Percentiles rank a stretch among this genome's conserved stretches.
Evolutionary conservation across 2,329 filamentous ascomycete genomes (phyloP).

Genomic region (Coleophoma cylindrospora): DNA sequence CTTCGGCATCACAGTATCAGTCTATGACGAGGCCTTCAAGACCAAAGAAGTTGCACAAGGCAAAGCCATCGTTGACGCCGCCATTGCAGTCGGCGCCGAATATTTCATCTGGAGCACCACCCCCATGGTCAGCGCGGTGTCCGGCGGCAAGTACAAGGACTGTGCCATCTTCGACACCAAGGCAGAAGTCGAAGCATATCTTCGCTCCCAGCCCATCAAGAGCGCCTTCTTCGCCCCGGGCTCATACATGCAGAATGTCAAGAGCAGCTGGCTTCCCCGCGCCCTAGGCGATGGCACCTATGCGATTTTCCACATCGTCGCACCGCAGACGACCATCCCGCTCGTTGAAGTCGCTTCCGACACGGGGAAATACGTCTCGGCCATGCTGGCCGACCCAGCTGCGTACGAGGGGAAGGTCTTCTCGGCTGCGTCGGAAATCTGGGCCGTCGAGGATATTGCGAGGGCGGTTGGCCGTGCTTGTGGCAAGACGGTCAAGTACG

Average conservation of each 20-base stretch:
- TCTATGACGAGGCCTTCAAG: neutral
- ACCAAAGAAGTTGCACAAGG: constrained; percentile 15
- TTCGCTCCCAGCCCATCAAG: constrained; percentile 30
- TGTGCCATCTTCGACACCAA: constrained; percentile 29
- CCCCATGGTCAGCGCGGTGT: constrained; percentile 28
- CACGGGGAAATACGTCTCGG: constrained; percentile 23
- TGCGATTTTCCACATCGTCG: constrained; percentile 5
- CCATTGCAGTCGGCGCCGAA: constrained; percentile 31
- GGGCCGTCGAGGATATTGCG: neutral
- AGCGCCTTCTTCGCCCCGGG: constrained; percentile 39
- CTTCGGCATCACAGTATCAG: constrained; percentile 37
- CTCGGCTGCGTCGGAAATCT: constrained; percentile 35
- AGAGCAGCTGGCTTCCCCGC: constrained; percentile 8
- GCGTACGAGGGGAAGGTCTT: constrained; percentile 37
- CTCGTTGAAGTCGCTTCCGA: constrained; percentile 19
- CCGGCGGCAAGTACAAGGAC: constrained; percentile 28
- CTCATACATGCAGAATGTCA: constrained; percentile 42
- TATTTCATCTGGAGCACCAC: constrained; percentile 38
- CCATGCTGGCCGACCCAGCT: constrained; percentile 36
- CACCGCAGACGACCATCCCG: constrained; percentile 18
- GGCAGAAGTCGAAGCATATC: constrained; percentile 23
- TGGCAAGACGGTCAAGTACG: constrained; percentile 4
- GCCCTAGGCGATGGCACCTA: constrained; percentile 13
- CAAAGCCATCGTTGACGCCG: constrained; percentile 37
- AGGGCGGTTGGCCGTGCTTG: neutral